phyloP scores from a whole-genome alignment of 495 filamentous ascomycete species.

The Tetracladium setigerum region DNA sequence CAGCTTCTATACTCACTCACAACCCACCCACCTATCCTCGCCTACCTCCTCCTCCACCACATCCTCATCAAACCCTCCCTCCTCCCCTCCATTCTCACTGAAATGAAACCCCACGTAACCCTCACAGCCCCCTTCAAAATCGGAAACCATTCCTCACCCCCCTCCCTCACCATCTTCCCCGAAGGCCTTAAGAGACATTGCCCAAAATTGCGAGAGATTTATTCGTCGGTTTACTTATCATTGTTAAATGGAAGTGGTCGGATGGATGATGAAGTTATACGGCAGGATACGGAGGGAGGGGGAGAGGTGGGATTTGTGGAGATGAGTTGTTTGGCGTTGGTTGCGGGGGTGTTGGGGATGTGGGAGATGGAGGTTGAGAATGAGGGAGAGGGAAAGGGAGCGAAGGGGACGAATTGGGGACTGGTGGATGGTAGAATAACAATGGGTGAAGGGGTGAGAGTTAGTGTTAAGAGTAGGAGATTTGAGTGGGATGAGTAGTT shows the following conservation, averaged over 20 bases:
- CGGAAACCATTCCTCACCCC: slow-evolving; percentile 47
- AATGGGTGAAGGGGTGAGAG: slow-evolving; percentile 18
- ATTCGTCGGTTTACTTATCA: slow-evolving; percentile 44
- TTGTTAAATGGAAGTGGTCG: slow-evolving; percentile 40
- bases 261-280: slow-evolving; percentile 16
- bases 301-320: slow-evolving; percentile 29
- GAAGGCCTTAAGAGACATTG: slow-evolving; percentile 38
- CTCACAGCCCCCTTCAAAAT: slow-evolving; percentile 37
- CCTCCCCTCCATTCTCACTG: slow-evolving; percentile 40
- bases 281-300: slow-evolving; percentile 16
- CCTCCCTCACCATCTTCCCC: slow-evolving; percentile 38
- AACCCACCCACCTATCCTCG: slow-evolving; percentile 35
- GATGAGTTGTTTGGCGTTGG: slow-evolving; percentile 26
- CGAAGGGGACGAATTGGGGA: slow-evolving; percentile 24
- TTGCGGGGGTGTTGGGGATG: slow-evolving; percentile 28
- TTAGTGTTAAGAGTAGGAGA: slow-evolving; percentile 18
- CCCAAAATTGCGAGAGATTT: slow-evolving; percentile 43
- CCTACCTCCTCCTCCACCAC: slow-evolving; percentile 32
- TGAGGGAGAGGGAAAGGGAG: slow-evolving; percentile 10
- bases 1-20: slow-evolving; percentile 44
- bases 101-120: slow-evolving; percentile 40
- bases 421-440: slow-evolving; percentile 18
- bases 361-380: slow-evolving; percentile 31
- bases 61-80: slow-evolving; percentile 44
- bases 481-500: slow-evolving; percentile 17